phyloP scores from a whole-genome alignment of 108 stramenopile species.

The Cyclotella distinguenda region DNA sequence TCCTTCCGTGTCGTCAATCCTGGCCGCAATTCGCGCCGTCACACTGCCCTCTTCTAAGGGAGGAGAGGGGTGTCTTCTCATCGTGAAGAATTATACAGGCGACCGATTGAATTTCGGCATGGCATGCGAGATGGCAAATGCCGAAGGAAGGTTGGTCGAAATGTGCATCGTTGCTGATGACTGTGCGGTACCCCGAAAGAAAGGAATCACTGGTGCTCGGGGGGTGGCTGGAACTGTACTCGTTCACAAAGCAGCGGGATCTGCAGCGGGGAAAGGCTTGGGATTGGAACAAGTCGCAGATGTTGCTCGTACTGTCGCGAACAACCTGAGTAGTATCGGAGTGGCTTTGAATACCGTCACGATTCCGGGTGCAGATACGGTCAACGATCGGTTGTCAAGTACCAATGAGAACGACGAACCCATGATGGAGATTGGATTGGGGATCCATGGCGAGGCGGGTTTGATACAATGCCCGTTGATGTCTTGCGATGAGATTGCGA shows the following conservation, averaged over 20 bases:
- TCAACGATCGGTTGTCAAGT: constrained; percentile 69
- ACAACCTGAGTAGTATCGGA: constrained; percentile 84
- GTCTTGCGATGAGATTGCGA: constrained; percentile 76
- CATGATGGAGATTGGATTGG: constrained; percentile 92
- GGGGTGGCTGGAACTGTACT: constrained; percentile 97
- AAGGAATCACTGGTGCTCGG: constrained; percentile 94
- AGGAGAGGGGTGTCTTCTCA: constrained; percentile 76
- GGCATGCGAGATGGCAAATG: constrained; percentile 88
- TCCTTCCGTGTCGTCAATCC: constrained; percentile 83
- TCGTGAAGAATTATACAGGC: constrained; percentile 99
- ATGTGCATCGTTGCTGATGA: constrained; percentile 97
- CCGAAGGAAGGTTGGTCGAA: constrained; percentile 61
- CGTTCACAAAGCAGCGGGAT: constrained; percentile 96
- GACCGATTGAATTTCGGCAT: constrained; percentile 98
- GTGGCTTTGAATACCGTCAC: constrained; percentile 90
- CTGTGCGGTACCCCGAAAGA: constrained; percentile 82
- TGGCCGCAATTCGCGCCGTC: constrained; percentile 89
- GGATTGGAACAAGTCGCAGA: constrained; percentile 67
- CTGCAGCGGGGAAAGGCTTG: constrained; percentile 68
- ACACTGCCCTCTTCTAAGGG: constrained; percentile 49
- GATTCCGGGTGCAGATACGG: constrained; percentile 79
- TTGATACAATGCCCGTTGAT: constrained; percentile 64
- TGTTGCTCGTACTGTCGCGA: constrained; percentile 58
- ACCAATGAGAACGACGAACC: constrained; percentile 42
- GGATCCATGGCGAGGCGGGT: constrained; percentile 98